Evolutionary conservation across 1,284 basidiomycete genomes (phyloP).

Genomic region (Ustilago crameri): DNA sequence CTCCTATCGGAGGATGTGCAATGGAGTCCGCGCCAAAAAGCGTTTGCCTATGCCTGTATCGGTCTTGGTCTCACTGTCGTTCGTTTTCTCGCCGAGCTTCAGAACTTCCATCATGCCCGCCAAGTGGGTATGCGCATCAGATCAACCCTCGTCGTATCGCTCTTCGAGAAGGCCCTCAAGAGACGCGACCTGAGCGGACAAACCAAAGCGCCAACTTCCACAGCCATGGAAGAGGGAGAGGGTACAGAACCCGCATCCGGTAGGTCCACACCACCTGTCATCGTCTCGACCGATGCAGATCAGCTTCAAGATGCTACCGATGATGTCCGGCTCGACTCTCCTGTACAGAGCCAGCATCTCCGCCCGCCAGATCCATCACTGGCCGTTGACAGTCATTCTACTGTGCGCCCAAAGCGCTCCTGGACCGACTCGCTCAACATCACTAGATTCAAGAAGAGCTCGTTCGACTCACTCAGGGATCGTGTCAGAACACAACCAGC

Average conservation of each 20-base stretch:
- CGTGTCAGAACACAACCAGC: slow-evolving; percentile 4
- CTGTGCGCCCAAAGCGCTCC: slow-evolving; percentile 7
- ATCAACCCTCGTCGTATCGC: slow-evolving; percentile 58
- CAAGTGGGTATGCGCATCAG: slow-evolving; percentile 65
- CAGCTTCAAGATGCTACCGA: background rate
- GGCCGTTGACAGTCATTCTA: background rate
- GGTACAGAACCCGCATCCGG: background rate
- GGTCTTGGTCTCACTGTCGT: slow-evolving; percentile 46
- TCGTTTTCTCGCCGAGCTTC: slow-evolving; percentile 52
- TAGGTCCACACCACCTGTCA: background rate
- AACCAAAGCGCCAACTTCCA: slow-evolving; percentile 9
- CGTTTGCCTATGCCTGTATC: slow-evolving; percentile 49
- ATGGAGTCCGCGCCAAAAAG: slow-evolving; percentile 52
- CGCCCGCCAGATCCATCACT: background rate
- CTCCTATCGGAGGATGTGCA: background rate
- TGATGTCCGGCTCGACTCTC: background rate
- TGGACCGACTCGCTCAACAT: slow-evolving; percentile 11
- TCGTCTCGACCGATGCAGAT: background rate
- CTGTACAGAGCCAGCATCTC: slow-evolving; percentile 3
- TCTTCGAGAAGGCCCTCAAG: slow-evolving; percentile 66
- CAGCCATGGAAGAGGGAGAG: background rate
- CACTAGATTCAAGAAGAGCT: slow-evolving; percentile 17
- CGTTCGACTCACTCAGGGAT: slow-evolving; percentile 25
- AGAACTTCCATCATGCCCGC: slow-evolving; percentile 65
- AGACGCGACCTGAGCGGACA: slow-evolving; percentile 54